phyloP scores from a whole-genome alignment of 2,329 filamentous ascomycete species.

The Beauveria varroae region DNA sequence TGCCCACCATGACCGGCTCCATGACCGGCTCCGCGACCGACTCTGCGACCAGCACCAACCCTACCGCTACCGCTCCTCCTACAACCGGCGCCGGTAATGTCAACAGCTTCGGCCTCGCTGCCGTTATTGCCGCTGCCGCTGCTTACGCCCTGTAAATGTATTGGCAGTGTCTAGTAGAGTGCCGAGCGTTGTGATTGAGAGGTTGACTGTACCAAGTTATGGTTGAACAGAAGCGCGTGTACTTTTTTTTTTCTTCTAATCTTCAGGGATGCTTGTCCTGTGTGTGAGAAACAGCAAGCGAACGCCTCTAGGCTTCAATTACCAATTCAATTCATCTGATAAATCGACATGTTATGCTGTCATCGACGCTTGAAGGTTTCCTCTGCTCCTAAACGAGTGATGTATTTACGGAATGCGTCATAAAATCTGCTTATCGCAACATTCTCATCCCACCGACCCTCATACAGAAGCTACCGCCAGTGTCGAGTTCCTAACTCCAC shows the following conservation, averaged over 20 bases:
- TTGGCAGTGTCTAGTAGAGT: background rate
- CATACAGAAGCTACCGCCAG: background rate
- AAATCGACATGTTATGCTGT: background rate
- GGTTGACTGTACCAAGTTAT: background rate
- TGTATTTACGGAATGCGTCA: no score
- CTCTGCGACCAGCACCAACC: slow-evolving; percentile 11
- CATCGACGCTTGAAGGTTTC: no score
- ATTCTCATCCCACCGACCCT: no score
- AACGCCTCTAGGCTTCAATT: slow-evolving; percentile 1
- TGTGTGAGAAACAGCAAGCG: background rate
- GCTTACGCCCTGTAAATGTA: slow-evolving; percentile 21
- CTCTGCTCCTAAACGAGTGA: no score
- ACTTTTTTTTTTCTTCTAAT: background rate
- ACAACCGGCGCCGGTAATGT: slow-evolving; percentile 19
- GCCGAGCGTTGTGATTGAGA: background rate
- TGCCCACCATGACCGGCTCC: slow-evolving; percentile 1
- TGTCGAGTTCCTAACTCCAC: background rate
- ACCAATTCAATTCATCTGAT: background rate
- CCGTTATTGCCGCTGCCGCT: slow-evolving; percentile 19
- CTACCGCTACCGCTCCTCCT: slow-evolving; percentile 11
- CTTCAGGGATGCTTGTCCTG: background rate
- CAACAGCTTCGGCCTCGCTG: slow-evolving; percentile 21
- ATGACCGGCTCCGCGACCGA: slow-evolving; percentile 7
- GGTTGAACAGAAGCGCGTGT: background rate
- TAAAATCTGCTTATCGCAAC: no score